Conservation (phyloP, 2,329 filamentous ascomycete genomes). For the Pyricularia pennisetigena region DNA sequence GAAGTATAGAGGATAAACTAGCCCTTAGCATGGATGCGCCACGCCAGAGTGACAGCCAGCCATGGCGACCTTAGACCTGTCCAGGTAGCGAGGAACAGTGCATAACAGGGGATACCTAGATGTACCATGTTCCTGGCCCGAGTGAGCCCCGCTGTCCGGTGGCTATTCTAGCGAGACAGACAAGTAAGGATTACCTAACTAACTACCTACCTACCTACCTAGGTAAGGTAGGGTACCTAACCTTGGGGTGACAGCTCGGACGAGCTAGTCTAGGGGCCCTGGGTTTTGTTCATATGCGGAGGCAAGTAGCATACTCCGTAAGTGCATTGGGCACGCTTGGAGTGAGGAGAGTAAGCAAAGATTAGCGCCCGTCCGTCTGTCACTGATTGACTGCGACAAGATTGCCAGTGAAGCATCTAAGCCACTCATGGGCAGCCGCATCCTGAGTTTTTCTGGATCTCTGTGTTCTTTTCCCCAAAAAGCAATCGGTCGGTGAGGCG, state of each 20-base stretch:
- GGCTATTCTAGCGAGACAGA: neutral
- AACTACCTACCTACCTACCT: neutral
- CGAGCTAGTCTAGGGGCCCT: neutral
- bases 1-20: neutral
- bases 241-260: neutral
- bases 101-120: neutral
- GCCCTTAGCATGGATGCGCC: neutral
- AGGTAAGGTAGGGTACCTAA: too few relatives aligned
- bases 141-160: neutral
- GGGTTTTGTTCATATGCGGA: neutral
- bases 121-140: conserved; percentile 1
- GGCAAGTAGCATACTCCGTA: neutral
- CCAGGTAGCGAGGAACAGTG: neutral
- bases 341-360: neutral
- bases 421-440: neutral
- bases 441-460: neutral
- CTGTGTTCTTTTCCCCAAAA: neutral
- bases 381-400: neutral
- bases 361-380: neutral
- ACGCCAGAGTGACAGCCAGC: neutral
- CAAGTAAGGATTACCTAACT: neutral
- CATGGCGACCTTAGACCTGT: neutral
- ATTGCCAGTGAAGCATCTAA: neutral
- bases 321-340: neutral
- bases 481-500: neutral